A percentile compares a stretch with the other conserved stretches of the same genome.
Evolutionary conservation across 345 rosid species (phyloP).

Genomic region (Limnanthes douglasii): DNA sequence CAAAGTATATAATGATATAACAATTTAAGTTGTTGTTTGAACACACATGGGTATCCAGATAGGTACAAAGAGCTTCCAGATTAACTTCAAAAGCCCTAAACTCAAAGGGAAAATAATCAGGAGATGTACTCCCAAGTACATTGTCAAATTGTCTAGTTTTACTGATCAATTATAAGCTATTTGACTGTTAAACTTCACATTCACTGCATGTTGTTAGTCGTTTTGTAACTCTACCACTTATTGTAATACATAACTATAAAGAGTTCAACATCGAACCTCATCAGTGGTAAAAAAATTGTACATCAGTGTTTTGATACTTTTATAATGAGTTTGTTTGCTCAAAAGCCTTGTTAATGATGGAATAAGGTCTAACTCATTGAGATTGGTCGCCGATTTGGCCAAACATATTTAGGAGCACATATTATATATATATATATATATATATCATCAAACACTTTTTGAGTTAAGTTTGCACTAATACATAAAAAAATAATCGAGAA

Average conservation of each 20-base stretch:
- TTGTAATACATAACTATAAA: conserved; percentile 81
- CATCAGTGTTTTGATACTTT: no score
- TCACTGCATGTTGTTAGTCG: conserved; percentile 46
- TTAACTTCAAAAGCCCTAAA: conserved; percentile 96
- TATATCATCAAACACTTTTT: no score
- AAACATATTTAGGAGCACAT: no score
- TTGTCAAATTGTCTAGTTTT: conserved; percentile 46
- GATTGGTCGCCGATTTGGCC: no score
- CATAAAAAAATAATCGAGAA: no score
- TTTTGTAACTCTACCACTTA: conserved; percentile 95
- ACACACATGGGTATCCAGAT: conserved; percentile 92
- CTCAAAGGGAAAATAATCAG: conserved; percentile 97
- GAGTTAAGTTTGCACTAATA: no score
- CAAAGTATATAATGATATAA: no score
- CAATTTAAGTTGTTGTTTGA: no score
- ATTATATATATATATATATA: no score
- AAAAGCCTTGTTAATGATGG: no score
- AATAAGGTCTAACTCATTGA: no score
- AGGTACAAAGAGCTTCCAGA: conserved; percentile 89
- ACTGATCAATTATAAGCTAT: conserved; percentile 34
- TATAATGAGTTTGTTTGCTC: no score
- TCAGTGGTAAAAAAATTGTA: conserved; percentile 93
- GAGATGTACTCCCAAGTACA: conserved; percentile 46
- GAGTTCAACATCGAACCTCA: conserved; percentile 93
- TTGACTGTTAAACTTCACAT: conserved; percentile 66